phyloP scores from a whole-genome alignment of 2,329 filamentous ascomycete species.

The Tolypocladium nubicola region DNA sequence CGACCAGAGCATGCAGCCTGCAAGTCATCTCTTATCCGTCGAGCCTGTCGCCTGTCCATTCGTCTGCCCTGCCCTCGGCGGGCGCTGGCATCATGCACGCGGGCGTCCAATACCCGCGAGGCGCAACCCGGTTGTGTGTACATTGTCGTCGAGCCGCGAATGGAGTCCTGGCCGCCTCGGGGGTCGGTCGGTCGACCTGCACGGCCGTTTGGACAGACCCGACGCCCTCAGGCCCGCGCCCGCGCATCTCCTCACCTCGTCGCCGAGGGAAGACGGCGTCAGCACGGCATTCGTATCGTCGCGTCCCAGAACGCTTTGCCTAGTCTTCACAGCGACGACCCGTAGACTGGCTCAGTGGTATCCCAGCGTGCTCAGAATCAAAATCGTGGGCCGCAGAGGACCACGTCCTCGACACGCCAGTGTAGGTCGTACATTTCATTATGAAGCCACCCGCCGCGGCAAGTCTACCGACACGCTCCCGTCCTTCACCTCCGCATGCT shows the following conservation, averaged over 20 bases:
- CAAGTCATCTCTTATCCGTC: not conserved
- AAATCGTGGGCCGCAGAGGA: not conserved
- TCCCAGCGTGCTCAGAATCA: not conserved
- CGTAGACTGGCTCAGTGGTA: too few species aligned
- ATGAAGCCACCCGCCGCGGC: not conserved
- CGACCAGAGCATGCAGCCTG: not conserved
- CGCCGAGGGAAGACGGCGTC: too few species aligned
- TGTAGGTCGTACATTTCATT: not conserved
- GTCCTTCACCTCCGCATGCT: slow-evolving; percentile 37
- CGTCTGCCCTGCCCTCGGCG: not conserved
- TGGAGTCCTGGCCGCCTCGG: not conserved
- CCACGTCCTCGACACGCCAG: not conserved
- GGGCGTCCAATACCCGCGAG: not conserved
- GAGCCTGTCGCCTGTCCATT: not conserved
- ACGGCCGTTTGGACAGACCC: not conserved
- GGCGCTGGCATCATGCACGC: not conserved
- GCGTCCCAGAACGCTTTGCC: not conserved
- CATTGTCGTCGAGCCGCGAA: not conserved
- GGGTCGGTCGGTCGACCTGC: not conserved
- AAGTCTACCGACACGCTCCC: not conserved
- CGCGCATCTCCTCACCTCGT: not conserved
- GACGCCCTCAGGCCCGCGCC: not conserved
- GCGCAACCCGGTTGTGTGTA: not conserved
- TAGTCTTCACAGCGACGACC: not conserved
- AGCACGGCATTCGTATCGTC: not conserved